Base-by-base conservation (phyloP, 805 yeast species). In the Candida piceae region DNA sequence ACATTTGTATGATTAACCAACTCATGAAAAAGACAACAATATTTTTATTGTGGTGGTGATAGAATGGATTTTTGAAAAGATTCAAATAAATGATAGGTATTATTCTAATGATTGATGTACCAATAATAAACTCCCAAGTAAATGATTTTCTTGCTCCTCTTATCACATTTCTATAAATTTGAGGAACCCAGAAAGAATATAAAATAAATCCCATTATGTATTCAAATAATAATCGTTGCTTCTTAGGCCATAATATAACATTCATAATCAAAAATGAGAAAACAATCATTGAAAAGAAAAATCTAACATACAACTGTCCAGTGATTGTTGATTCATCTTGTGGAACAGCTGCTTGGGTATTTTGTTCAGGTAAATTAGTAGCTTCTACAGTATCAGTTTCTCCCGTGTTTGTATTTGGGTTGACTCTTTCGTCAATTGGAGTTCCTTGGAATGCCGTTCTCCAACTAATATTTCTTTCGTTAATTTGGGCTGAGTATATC, bases 181-280 rank as follows among this genome's bases (percentile, higher is more conserved):
- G 97, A 2, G 97, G 96, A 12, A 84, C 47, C 96, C 96, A 88
- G 48, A 74, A 80, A 1, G 95, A 83, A 55, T 78, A 83, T 20
- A 81, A 48, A 1, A 69, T 34, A 2, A 78, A 41, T 8, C 81
- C 55, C 2, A 73, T 60, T 4, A 71, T 35, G 38, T 72, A 76
- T 53, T 87, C 96, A 50, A 80, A 74, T 1, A 65, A 47, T 19
- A 57, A 58, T 38, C 95, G 62, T 26, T 74, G 62, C 15, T 55
- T 62, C 16, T 66, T 66, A 28, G 88, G 79, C 94, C 93, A 84
- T 31, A 74, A 57, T 2, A 69, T 51, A 10, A 82, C 70, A 46
- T 74, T 78, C 34, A 81, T 38, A 0, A 82, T 58, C 1, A 82
- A 40, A 48, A 85, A 73, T 9, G 82, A 67, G 43, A 75, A 70